Evolutionary conservation across 2,329 filamentous ascomycete genomes (phyloP), one percentile per base, ranked within the genome.

Genomic region (Colletotrichum eremochloae): DNA sequence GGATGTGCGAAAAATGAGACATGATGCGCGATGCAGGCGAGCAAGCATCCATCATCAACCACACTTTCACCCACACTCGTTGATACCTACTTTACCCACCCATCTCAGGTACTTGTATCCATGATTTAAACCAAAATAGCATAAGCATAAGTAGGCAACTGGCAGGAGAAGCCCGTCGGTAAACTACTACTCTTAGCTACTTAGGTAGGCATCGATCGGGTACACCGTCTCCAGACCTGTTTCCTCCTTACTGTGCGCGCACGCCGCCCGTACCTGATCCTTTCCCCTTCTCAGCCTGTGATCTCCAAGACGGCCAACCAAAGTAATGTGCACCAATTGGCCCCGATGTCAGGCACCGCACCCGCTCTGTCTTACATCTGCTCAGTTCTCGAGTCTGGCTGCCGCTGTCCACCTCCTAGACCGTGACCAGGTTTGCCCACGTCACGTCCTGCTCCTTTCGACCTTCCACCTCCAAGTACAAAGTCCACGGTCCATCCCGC

Each of bases 401-500:
- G 18, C n/a, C 24, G 36, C 11, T 46, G 50, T 31, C 29, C 46
- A 55, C 42, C 42, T 44, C 15, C 5, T 8, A 20, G 2, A 46
- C 62, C 62, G 29, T 55, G 24, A n/a, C 62, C 48, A 18, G 33
- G 44, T 67, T 33, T 40, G 36, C 42, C 61, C 50, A 63, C 61
- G 14, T 56, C 48, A n/a, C 31, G 20, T 33, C 29, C 44, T 53
- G 31, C 60, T 64, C 33, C 44, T 52, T 40, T 38, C 40, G 57
- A 5, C 50, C 38, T 36, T 36, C 50, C 24, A 46, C 44, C 31
- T 24, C 15, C 33, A 24, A 55, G 55, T 70, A 70, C 70, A 72
- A 72, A 72, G 55, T 65, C 70, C 40, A 61, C 64, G 40, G 50
- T 61, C 63, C 60, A 72, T 72, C 70, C 70, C 70, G 66, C 66